Evolutionary conservation across 2,329 filamentous ascomycete species (phyloP).

Genomic region (Penicillium olsonii): DNA sequence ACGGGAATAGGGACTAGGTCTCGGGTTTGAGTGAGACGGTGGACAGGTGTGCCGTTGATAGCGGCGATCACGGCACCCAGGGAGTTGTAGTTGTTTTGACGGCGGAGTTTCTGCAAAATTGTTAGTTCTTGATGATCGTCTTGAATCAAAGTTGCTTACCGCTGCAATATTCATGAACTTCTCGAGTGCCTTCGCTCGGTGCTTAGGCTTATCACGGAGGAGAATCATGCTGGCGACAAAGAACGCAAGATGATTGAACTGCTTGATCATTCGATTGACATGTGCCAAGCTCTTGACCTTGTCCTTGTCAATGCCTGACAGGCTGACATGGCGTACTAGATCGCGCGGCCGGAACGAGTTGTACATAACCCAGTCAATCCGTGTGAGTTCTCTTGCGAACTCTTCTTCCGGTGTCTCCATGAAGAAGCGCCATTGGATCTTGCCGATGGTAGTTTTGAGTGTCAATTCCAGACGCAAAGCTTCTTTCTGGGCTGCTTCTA

Average conservation of each 20-base stretch:
- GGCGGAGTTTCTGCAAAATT: slow-evolving; percentile 67
- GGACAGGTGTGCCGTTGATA: slow-evolving; percentile 83
- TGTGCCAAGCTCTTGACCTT: slow-evolving; percentile 75
- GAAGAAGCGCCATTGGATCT: slow-evolving; percentile 84
- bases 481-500: slow-evolving; percentile 77
- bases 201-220: slow-evolving; percentile 92
- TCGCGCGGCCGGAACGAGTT: slow-evolving; percentile 91
- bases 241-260: slow-evolving; percentile 83
- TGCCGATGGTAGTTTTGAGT: slow-evolving; percentile 70
- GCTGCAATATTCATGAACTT: slow-evolving; percentile 90
- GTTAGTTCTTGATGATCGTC: not conserved
- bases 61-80: slow-evolving; percentile 92
- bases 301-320: slow-evolving; percentile 55
- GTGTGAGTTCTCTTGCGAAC: slow-evolving; percentile 86
- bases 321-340: slow-evolving; percentile 84
- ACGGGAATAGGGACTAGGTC: slow-evolving; percentile 70
- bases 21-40: slow-evolving; percentile 77
- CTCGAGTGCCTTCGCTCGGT: slow-evolving; percentile 85
- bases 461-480: slow-evolving; percentile 71
- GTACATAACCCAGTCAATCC: slow-evolving; percentile 98
- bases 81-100: slow-evolving; percentile 96
- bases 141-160: slow-evolving; percentile 31
- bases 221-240: slow-evolving; percentile 84
- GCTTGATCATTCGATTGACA: slow-evolving; percentile 90
- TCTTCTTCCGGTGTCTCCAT: slow-evolving; percentile 84